Evolutionary conservation across 179 eudicot genomes (phyloP), one percentile per base, ranked within the genome.

Genomic region (Monotropa hypopitys): DNA sequence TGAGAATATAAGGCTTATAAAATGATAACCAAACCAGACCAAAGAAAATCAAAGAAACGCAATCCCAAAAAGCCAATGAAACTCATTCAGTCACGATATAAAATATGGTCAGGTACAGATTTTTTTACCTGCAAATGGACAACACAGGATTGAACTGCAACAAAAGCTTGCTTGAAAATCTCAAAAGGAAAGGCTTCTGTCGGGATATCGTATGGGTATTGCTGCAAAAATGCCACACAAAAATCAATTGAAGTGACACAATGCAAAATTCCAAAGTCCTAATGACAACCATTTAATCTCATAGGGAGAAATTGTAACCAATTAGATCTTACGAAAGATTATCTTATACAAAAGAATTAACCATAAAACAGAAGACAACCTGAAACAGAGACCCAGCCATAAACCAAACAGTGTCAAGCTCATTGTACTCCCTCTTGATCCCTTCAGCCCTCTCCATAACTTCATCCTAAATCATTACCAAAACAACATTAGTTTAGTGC

Each of bases 361-460:
- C 72, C 18, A 20, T n/a, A 76, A 81, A 32, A 70, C 10, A 65
- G 35, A 51, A 53, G 38, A 78, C 38, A 75, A 89, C 99, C 98
- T 93, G 97, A 88, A 95, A 96, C 74, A 96, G 85, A 21, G 99
- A 96, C 67, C 99, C 99, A 71, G 99, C 99, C 99, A 96, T 96
- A 81, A 96, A 96, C 99, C 99, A 96, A 49, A 96, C 98, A 66
- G 99, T 96, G 86, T 96, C 99, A 75, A 96, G 99, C 86, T 93
- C 99, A 77, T 90, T 83, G 80, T 96, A 96, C 84, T 96, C 99
- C 82, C 89, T 89, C 81, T 86, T 93, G 57, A 96, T 91, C 77
- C 97, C 99, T 80, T 90, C 96, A 72, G 89, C 88, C 84, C 99
- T 90, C 81, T 79, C 90, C 80, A 87, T 75, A 75, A 93, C 87